Conservation (phyloP, 2,329 filamentous ascomycete species). For the Colletotrichum gloeosporioides region DNA sequence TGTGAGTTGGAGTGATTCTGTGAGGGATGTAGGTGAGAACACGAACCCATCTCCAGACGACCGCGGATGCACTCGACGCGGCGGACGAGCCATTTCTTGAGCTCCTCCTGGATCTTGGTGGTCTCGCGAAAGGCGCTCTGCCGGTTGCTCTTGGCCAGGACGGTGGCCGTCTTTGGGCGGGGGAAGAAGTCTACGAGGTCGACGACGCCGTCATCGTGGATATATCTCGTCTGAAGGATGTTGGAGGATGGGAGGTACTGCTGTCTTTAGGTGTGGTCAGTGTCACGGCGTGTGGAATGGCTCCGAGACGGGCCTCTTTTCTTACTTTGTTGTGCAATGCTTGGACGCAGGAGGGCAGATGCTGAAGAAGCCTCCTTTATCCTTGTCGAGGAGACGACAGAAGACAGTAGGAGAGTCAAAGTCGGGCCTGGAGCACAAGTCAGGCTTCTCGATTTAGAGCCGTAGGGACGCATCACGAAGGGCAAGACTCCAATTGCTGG, state of each 20-base stretch:
- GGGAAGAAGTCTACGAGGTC: slow-evolving; percentile 80
- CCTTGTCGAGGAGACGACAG: slow-evolving; percentile 74
- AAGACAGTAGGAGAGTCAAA: slow-evolving; percentile 82
- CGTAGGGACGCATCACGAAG: background rate
- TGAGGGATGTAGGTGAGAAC: background rate
- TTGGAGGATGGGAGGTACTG: slow-evolving; percentile 79
- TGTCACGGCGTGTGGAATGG: background rate
- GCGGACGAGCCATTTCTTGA: slow-evolving; percentile 75
- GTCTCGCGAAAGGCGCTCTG: slow-evolving; percentile 61
- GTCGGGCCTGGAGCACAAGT: slow-evolving; percentile 61
- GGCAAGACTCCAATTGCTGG: background rate
- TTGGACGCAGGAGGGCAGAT: slow-evolving; percentile 61
- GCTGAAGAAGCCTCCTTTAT: slow-evolving; percentile 76
- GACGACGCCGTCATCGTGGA: slow-evolving; percentile 76
- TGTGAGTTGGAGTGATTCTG: background rate
- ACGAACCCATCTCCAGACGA: slow-evolving; percentile 62
- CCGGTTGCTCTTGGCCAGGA: slow-evolving; percentile 50
- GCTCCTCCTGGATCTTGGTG: slow-evolving; percentile 59
- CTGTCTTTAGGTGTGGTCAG: slow-evolving; percentile 44
- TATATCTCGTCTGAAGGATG: slow-evolving; percentile 78
- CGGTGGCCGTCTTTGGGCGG: slow-evolving; percentile 64
- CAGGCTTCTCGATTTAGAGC: background rate
- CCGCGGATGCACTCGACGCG: slow-evolving; percentile 77
- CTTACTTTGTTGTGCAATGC: slow-evolving; percentile 67
- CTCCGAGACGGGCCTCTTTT: background rate